These are phyloP conservation scores for Trichoderma afroharzianum DNA, from an alignment of 2,329 filamentous ascomycete genomes.

Conservation along the genomic window DNA sequence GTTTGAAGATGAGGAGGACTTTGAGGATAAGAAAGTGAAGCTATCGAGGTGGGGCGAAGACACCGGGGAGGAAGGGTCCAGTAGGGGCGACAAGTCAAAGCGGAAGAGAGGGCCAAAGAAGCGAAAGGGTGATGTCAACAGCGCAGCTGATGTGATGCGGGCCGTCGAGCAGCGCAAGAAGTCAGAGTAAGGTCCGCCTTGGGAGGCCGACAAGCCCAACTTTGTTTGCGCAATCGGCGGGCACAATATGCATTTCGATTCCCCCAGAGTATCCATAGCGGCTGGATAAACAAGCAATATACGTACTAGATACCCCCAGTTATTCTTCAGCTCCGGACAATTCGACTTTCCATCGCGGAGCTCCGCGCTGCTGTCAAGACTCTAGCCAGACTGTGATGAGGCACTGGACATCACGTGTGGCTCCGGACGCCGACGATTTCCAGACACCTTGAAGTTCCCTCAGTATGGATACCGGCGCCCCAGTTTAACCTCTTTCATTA, in stretches of 20 bases:
- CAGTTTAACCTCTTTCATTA: background rate
- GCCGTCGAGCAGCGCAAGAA: conserved; percentile 64
- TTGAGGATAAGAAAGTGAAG: conserved; percentile 65
- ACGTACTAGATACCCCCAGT: conserved; percentile 7
- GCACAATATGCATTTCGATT: background rate
- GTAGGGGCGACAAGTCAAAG: conserved; percentile 49
- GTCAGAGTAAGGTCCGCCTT: background rate
- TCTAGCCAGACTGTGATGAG: background rate
- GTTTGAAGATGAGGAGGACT: conserved; percentile 83
- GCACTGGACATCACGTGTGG: background rate
- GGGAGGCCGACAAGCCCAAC: background rate
- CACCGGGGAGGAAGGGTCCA: conserved; percentile 40
- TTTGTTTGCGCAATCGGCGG: background rate
- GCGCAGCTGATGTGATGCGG: conserved; percentile 72
- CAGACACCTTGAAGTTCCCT: background rate
- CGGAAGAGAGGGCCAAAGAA: conserved; percentile 71
- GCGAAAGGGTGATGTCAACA: conserved; percentile 75
- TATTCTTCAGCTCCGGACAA: background rate
- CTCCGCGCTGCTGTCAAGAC: background rate
- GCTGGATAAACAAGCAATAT: background rate
- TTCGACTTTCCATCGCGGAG: conserved; percentile 6
- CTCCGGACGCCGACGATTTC: background rate
- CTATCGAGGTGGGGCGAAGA: conserved; percentile 62
- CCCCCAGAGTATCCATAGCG: background rate
- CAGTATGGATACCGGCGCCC: background rate